Evolutionary conservation across 2,329 filamentous ascomycete species (phyloP).

Genomic region (Calonectria pseudoturangicola): DNA sequence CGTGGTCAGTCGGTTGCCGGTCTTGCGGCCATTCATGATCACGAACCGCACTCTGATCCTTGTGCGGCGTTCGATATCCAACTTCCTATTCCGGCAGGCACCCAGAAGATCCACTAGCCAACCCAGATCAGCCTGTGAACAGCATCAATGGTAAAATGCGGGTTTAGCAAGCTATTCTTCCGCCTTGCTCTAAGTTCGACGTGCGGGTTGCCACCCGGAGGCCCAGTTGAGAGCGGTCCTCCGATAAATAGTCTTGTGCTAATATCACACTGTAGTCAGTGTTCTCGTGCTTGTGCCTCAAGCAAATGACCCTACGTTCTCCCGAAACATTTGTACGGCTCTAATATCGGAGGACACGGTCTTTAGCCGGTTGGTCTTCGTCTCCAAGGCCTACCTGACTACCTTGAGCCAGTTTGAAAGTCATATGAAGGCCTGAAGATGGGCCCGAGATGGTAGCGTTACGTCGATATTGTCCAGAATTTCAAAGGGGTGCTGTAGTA

Average conservation of each 20-base stretch:
- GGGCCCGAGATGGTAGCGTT: background rate
- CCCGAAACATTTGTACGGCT: background rate
- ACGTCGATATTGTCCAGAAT: background rate
- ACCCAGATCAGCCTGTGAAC: background rate
- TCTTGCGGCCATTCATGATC: background rate
- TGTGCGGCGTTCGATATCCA: background rate
- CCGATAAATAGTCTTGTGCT: constrained; percentile 7
- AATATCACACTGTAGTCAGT: background rate
- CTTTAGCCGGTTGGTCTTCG: background rate
- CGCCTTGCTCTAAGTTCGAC: no score
- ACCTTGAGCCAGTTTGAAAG: background rate
- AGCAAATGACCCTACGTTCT: background rate
- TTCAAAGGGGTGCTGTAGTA: no score
- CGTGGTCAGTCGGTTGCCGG: background rate
- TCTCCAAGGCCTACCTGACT: background rate
- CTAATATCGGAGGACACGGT: background rate
- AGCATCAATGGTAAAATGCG: constrained; percentile 3
- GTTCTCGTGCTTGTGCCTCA: background rate
- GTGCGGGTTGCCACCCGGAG: background rate
- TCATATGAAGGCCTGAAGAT: background rate
- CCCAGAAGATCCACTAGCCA: constrained; percentile 1
- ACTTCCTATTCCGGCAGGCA: constrained; percentile 8
- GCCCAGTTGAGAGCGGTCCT: background rate
- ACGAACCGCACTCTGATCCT: background rate
- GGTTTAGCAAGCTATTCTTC: background rate